phyloP scores from a whole-genome alignment of 805 yeast genomes.

The Torulaspora quercuum region DNA sequence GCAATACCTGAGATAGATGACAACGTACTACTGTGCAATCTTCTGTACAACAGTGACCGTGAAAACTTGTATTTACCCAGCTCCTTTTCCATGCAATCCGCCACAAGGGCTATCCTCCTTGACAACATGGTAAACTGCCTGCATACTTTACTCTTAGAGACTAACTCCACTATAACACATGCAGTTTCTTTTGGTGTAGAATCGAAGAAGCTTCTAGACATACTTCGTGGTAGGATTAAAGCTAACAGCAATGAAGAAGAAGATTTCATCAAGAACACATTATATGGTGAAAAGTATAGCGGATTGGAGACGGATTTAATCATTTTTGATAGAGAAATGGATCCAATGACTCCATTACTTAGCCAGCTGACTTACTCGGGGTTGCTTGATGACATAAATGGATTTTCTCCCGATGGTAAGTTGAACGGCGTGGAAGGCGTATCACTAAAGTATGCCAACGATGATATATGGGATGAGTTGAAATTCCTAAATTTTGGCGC shows the following conservation, averaged over 20 bases:
- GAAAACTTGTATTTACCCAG: conserved; percentile 29
- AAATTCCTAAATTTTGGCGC: conserved; percentile 71
- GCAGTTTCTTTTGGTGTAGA: conserved; percentile 27
- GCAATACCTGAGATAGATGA: conserved; percentile 31
- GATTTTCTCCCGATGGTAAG: conserved; percentile 43
- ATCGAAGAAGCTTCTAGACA: conserved; percentile 22
- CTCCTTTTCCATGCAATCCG: conserved; percentile 21
- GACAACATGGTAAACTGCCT: conserved; percentile 32
- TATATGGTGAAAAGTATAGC: conserved; percentile 36
- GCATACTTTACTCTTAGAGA: conserved; percentile 21
- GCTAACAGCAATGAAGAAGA: conserved; percentile 17
- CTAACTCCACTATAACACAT: conserved; percentile 28
- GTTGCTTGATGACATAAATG: conserved; percentile 67
- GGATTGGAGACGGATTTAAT: conserved; percentile 64
- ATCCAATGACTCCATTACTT: conserved; percentile 64
- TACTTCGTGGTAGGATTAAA: conserved; percentile 20
- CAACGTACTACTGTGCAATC: conserved; percentile 24
- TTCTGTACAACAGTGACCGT: conserved; percentile 26
- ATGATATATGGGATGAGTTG: conserved; percentile 41
- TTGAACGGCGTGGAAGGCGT: conserved; percentile 26
- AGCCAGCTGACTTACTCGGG: conserved; percentile 83
- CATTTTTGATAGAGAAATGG: conserved; percentile 75
- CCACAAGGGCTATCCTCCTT: conserved; percentile 27
- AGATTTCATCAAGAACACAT: conserved; percentile 25
- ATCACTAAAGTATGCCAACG: conserved; percentile 19